Percentiles rank a stretch among this genome's conserved stretches.
Conservation (phyloP, 106 monocot species). For the Apostasia ramifera region DNA sequence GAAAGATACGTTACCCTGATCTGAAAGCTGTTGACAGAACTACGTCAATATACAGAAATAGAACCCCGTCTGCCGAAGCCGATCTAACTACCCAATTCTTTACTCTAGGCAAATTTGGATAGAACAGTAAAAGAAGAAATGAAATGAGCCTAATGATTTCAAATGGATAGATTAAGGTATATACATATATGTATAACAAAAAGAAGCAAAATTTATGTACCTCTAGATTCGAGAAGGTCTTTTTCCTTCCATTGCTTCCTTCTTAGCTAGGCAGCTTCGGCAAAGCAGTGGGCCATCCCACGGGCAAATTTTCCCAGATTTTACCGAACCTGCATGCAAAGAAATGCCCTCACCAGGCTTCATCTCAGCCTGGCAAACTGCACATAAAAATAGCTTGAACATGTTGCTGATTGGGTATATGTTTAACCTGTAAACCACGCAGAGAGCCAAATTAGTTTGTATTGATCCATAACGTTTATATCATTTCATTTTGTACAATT, state of each 20-base stretch:
- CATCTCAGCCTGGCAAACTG: conserved; percentile 76
- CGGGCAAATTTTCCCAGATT: conserved; percentile 21
- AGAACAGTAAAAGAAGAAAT: too few relatives aligned
- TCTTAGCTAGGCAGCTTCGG: conserved; percentile 57
- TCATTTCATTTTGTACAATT: not conserved
- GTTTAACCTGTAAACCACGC: conserved; percentile 42
- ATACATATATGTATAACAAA: too few relatives aligned
- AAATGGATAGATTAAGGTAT: too few relatives aligned
- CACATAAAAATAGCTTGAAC: conserved; percentile 70
- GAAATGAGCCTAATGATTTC: too few relatives aligned
- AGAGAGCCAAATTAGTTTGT: not conserved
- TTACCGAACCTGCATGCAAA: conserved; percentile 27
- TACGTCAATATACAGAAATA: too few relatives aligned
- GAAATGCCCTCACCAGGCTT: conserved; percentile 83
- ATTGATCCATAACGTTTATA: not conserved
- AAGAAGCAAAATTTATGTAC: conserved; percentile 3
- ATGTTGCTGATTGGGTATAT: conserved; percentile 50
- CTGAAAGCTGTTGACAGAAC: too few relatives aligned
- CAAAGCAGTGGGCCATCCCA: conserved; percentile 90
- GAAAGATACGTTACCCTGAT: too few relatives aligned
- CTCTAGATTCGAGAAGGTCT: conserved; percentile 11
- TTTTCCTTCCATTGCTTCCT: conserved; percentile 91
- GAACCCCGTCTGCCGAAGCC: too few relatives aligned
- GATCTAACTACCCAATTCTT: too few relatives aligned
- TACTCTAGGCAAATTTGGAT: too few relatives aligned